Evolutionary conservation across 106 monocot species (phyloP).

Genomic region (Allium sativum): DNA sequence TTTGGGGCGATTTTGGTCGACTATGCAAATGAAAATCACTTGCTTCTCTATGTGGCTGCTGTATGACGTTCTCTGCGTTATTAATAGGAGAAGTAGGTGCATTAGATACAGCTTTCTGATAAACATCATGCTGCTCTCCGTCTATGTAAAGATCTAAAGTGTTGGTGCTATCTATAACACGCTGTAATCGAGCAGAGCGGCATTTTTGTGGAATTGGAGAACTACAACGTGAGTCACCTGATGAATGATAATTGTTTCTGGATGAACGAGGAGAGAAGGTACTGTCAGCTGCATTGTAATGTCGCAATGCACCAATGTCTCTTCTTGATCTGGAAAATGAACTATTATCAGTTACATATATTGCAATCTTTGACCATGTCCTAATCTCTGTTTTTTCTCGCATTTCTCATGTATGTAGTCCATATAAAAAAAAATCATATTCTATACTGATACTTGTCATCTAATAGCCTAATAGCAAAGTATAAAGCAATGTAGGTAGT

Average conservation of each 20-base stretch:
- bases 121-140: conserved; percentile 25
- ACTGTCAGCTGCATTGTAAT: conserved; percentile 16
- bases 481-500: too few relatives aligned
- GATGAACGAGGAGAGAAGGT: conserved; percentile 16
- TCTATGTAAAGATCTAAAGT: conserved; percentile 41
- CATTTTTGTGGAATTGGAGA: conserved; percentile 34
- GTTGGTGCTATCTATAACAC: conserved; percentile 10
- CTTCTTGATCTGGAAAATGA: too few relatives aligned
- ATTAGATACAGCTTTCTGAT: conserved; percentile 39
- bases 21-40: conserved; percentile 18
- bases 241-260: conserved; percentile 16
- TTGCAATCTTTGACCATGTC: too few relatives aligned
- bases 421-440: not conserved
- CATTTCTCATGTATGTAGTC: conserved; percentile 5
- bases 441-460: not conserved
- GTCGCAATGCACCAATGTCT: conserved; percentile 7
- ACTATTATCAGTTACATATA: too few relatives aligned
- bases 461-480: not conserved
- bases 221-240: conserved; percentile 21
- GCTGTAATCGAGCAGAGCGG: conserved; percentile 18
- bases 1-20: conserved; percentile 10
- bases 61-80: conserved; percentile 24
- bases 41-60: conserved; percentile 29
- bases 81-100: conserved; percentile 37
- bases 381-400: conserved; percentile 6